Percentiles rank a stretch among this genome's conserved stretches.
phyloP scores from a whole-genome alignment of 768 basidiomycete species.

The Crassisporium funariophilum region DNA sequence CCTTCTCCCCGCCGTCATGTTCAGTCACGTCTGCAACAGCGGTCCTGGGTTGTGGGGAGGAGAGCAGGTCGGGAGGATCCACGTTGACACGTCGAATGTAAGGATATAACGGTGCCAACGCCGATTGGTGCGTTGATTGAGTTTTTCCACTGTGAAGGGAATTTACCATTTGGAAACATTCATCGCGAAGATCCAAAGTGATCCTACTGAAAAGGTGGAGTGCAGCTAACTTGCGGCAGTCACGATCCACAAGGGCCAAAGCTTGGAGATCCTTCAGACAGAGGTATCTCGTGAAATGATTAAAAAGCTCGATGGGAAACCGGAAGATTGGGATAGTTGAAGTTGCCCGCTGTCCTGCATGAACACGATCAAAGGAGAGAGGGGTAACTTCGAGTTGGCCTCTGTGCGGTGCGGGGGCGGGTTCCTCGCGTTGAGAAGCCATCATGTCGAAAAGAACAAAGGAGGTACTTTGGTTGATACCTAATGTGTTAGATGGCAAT shows the following conservation, averaged over 20 bases:
- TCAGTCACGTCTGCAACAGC: constrained; percentile 15
- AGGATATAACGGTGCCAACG: too few relatives aligned
- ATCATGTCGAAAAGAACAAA: constrained; percentile 4
- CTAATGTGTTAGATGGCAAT: too few relatives aligned
- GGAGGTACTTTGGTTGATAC: too few relatives aligned
- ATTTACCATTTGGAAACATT: constrained; percentile 4
- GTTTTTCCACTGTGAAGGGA: neutral
- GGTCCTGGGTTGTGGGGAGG: too few relatives aligned
- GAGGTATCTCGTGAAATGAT: constrained; percentile 25
- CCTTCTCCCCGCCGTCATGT: constrained; percentile 23
- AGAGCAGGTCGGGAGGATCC: too few relatives aligned
- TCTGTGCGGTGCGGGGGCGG: neutral
- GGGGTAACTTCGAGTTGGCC: constrained; percentile 14
- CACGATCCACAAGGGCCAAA: constrained; percentile 29
- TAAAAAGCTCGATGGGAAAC: constrained; percentile 31
- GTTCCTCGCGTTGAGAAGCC: neutral
- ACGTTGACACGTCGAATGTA: too few relatives aligned
- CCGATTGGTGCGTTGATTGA: too few relatives aligned
- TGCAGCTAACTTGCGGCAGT: constrained; percentile 26
- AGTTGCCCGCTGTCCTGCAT: constrained; percentile 13
- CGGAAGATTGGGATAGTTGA: constrained; percentile 27
- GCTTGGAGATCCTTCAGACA: constrained; percentile 22
- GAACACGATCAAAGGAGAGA: constrained; percentile 26
- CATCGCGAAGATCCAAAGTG: constrained; percentile 17
- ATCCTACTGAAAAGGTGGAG: constrained; percentile 24